Evolutionary conservation across 2,329 filamentous ascomycete species (phyloP).

Genomic region (Metarhizium anisopliae): DNA sequence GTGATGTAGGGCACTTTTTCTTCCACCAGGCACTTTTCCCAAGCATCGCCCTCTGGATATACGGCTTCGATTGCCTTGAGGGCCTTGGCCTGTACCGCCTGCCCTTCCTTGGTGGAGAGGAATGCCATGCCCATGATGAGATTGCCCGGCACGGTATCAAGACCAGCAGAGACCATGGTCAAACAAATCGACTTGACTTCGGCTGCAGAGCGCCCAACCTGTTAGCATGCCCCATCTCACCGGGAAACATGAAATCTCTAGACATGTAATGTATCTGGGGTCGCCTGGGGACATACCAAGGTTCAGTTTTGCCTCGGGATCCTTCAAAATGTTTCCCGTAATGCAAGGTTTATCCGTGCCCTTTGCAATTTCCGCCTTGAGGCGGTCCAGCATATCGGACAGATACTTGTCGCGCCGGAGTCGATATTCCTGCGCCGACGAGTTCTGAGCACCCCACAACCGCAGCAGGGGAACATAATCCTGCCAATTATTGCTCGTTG

Average conservation of each 20-base stretch:
- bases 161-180: slow-evolving; percentile 72
- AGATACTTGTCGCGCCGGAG: slow-evolving; percentile 58
- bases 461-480: slow-evolving; percentile 74
- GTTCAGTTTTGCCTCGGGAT: slow-evolving; percentile 33
- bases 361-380: slow-evolving; percentile 29
- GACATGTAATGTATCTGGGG: not conserved
- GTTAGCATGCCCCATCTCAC: not conserved
- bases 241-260: too few species aligned
- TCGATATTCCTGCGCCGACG: slow-evolving; percentile 55
- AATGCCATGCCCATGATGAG: slow-evolving; percentile 73
- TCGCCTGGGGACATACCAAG: slow-evolving; percentile 15
- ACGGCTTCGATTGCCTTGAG: slow-evolving; percentile 61
- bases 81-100: slow-evolving; percentile 60
- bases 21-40: slow-evolving; percentile 62
- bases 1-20: slow-evolving; percentile 72
- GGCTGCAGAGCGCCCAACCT: slow-evolving; percentile 29
- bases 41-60: slow-evolving; percentile 68
- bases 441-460: slow-evolving; percentile 52
- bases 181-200: slow-evolving; percentile 75
- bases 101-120: slow-evolving; percentile 57
- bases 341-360: slow-evolving; percentile 33
- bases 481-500: slow-evolving; percentile 75
- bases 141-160: slow-evolving; percentile 75
- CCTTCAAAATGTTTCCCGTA: slow-evolving; percentile 45
- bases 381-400: slow-evolving; percentile 56